A percentile compares a stretch with the other conserved stretches of the same genome.
Conservation (phyloP, 1,284 basidiomycete genomes). For the Trametes polyzona region DNA sequence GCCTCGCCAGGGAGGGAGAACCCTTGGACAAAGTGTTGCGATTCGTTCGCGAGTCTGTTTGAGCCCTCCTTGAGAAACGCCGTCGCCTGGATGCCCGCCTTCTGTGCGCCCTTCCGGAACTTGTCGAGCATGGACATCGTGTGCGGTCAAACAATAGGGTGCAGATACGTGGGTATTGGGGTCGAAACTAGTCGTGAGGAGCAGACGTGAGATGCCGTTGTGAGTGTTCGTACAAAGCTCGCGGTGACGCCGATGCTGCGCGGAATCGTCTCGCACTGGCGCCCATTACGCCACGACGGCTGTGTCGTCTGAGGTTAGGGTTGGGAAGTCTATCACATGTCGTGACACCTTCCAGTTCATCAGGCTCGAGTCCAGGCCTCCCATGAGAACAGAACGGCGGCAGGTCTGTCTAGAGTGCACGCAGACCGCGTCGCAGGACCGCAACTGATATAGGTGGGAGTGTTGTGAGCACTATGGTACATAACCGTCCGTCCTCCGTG, state of each 20-base stretch:
- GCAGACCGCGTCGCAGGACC: too few relatives aligned
- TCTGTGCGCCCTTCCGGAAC: conserved; percentile 79
- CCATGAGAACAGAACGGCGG: too few relatives aligned
- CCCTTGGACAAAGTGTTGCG: conserved; percentile 77
- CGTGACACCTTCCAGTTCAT: too few relatives aligned
- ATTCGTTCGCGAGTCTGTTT: conserved; percentile 69
- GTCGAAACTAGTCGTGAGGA: not conserved
- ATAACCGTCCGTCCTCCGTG: too few relatives aligned
- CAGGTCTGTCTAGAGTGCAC: too few relatives aligned
- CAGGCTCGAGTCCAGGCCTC: too few relatives aligned
- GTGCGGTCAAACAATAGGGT: not conserved
- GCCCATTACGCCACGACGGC: conserved; percentile 24
- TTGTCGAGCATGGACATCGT: conserved; percentile 75
- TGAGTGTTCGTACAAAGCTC: not conserved
- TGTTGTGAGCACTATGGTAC: too few relatives aligned
- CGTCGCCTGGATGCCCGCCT: conserved; percentile 80
- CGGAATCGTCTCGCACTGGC: conserved; percentile 2
- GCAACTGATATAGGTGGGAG: too few relatives aligned
- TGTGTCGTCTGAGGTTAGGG: conserved; percentile 14
- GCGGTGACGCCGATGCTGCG: conserved; percentile 1
- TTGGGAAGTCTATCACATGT: conserved; percentile 15
- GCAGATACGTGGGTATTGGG: conserved; percentile 1
- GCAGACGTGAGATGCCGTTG: not conserved
- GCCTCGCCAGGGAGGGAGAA: conserved; percentile 89
- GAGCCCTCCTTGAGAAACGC: conserved; percentile 71